Evolutionary conservation across 176 grass and related monocot species (phyloP).

Genomic region (Oryza brachyantha): DNA sequence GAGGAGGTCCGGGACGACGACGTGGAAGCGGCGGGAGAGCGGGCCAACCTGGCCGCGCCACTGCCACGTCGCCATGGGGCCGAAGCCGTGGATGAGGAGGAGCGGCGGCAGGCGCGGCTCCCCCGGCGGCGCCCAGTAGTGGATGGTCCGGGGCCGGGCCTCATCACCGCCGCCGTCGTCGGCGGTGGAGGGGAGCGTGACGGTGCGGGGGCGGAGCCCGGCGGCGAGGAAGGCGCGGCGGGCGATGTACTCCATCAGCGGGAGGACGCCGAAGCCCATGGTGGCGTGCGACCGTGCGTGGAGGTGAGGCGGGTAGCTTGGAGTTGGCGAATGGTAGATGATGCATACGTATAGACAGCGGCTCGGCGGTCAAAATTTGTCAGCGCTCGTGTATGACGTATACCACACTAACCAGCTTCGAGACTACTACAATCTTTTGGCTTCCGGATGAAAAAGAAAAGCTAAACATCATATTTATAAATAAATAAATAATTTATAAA

Average conservation of each 20-base stretch:
- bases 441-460: too few relatives aligned
- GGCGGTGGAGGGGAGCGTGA: constrained; percentile 39
- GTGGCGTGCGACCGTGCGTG: neutral
- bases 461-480: too few relatives aligned
- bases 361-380: too few relatives aligned
- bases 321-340: neutral
- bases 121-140: constrained; percentile 38
- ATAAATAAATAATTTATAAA: too few relatives aligned
- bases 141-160: neutral
- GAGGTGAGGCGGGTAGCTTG: neutral
- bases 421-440: too few relatives aligned
- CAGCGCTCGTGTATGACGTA: neutral
- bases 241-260: constrained; percentile 44
- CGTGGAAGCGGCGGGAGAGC: constrained; percentile 47
- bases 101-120: constrained; percentile 47
- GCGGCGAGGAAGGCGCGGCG: constrained; percentile 46
- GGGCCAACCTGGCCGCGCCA: constrained; percentile 60
- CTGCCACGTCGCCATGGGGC: constrained; percentile 75
- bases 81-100: constrained; percentile 78
- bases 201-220: constrained; percentile 53
- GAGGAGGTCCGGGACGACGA: constrained; percentile 74
- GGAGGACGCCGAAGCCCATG: constrained; percentile 53
- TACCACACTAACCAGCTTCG: neutral
- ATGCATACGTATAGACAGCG: neutral
- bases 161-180: constrained; percentile 6